Evolutionary conservation across 768 basidiomycete genomes (phyloP).

Genomic region (Naganishia vishniacii): DNA sequence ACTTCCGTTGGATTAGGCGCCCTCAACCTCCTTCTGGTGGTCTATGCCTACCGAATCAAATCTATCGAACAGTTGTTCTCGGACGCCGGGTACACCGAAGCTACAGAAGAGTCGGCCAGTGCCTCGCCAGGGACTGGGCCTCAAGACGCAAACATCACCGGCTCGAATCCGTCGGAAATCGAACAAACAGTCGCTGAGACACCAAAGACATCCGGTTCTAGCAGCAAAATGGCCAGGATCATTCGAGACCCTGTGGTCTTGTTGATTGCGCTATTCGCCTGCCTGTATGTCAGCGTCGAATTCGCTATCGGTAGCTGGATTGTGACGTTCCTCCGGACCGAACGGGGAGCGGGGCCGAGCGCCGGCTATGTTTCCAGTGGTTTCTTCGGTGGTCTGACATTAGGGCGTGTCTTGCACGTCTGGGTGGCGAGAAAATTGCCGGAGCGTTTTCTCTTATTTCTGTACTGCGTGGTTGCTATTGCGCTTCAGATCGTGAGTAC

Average conservation of each 20-base stretch:
- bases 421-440: constrained; percentile 50
- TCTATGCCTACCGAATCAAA: constrained; percentile 62
- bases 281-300: constrained; percentile 32
- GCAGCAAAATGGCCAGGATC: constrained; percentile 40
- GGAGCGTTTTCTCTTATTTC: constrained; percentile 38
- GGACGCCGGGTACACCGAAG: constrained; percentile 4
- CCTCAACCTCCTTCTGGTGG: constrained; percentile 56
- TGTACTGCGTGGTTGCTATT: constrained; percentile 46
- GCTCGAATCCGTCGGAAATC: not conserved
- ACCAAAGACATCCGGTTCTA: not conserved
- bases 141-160: not conserved
- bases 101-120: constrained; percentile 10
- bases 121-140: not conserved
- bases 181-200: no score
- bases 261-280: constrained; percentile 44
- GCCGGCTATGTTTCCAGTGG: constrained; percentile 47
- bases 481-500: constrained; percentile 27
- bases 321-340: constrained; percentile 36
- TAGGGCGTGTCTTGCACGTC: constrained; percentile 57
- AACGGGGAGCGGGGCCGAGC: constrained; percentile 35
- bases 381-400: constrained; percentile 52
- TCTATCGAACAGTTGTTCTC: constrained; percentile 60
- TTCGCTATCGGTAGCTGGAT: constrained; percentile 23
- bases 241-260: constrained; percentile 39
- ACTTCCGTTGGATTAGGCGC: constrained; percentile 64